A percentile compares a stretch with the other conserved stretches of the same genome.
Conservation (phyloP, 75 land plant species). For the Cryptomeria japonica region DNA sequence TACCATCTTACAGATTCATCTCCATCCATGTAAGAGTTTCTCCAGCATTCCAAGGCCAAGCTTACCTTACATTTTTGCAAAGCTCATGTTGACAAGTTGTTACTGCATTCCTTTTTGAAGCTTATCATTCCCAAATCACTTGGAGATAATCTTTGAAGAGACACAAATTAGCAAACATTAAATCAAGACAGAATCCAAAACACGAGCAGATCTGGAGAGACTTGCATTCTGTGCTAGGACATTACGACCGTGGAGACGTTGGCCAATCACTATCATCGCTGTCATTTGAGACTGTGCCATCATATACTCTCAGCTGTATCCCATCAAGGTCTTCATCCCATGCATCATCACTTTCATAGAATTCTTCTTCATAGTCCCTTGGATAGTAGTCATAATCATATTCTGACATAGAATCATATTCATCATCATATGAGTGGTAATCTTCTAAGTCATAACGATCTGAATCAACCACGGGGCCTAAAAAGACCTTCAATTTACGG, state of each 20-base stretch:
- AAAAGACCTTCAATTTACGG: slow-evolving; percentile 41
- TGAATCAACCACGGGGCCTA: slow-evolving; percentile 43
- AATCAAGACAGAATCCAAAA: background rate
- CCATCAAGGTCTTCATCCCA: slow-evolving; percentile 26
- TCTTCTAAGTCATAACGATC: slow-evolving; percentile 42
- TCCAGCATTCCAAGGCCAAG: background rate
- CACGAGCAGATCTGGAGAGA: background rate
- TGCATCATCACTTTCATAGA: slow-evolving; percentile 24
- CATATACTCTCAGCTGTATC: slow-evolving; percentile 45
- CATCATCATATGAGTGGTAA: slow-evolving; percentile 48
- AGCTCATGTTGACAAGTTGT: background rate
- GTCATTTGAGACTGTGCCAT: slow-evolving; percentile 24
- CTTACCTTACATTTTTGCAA: background rate
- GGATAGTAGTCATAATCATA: slow-evolving; percentile 6
- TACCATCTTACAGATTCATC: background rate
- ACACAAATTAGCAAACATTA: background rate
- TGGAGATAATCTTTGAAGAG: background rate
- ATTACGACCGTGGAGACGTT: slow-evolving; percentile 26
- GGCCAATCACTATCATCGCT: slow-evolving; percentile 41
- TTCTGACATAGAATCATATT: slow-evolving; percentile 18
- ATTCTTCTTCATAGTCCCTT: background rate
- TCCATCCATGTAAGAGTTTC: background rate
- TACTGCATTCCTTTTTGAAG: background rate
- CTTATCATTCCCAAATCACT: background rate
- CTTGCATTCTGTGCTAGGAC: background rate